Conservation (phyloP, 2,329 filamentous ascomycete genomes). For the Emmonsia crescens region DNA sequence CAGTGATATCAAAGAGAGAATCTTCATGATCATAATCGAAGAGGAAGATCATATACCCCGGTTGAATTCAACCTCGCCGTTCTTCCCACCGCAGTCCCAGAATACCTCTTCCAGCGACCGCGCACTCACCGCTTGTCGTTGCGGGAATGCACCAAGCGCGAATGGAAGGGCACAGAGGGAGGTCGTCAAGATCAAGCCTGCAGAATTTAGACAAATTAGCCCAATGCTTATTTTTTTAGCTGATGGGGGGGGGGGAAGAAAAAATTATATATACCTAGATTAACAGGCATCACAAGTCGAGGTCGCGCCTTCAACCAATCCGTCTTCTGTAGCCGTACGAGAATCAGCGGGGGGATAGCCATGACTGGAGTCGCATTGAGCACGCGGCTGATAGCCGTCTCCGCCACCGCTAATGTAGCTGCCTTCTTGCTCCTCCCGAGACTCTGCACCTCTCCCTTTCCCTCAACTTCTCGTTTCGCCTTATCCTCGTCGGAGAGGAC, state of each 20-base stretch:
- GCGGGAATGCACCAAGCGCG: constrained; percentile 84
- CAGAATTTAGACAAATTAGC: background rate
- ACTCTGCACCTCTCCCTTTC: constrained; percentile 51
- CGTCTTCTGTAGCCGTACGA: constrained; percentile 74
- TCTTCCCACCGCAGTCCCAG: constrained; percentile 64
- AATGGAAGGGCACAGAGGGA: constrained; percentile 82
- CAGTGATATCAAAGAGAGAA: background rate
- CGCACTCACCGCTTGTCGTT: constrained; percentile 71
- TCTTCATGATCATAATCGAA: background rate
- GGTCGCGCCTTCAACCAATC: constrained; percentile 72
- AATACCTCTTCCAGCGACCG: constrained; percentile 76
- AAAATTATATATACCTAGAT: constrained; percentile 48
- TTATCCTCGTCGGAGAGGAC: constrained; percentile 63
- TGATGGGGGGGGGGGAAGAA: background rate
- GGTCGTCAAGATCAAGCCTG: constrained; percentile 66
- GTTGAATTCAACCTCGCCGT: constrained; percentile 89
- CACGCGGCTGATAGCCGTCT: constrained; percentile 85
- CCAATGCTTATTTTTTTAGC: background rate
- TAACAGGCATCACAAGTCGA: constrained; percentile 66
- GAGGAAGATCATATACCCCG: constrained; percentile 57
- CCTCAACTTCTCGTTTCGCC: constrained; percentile 50
- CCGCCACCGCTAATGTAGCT: constrained; percentile 76
- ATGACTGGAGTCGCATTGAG: constrained; percentile 95
- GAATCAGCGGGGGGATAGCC: constrained; percentile 79
- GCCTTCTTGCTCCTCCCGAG: constrained; percentile 83